Evolutionary conservation across 768 basidiomycete genomes (phyloP).

Genomic region (Agaricus sinodeliciosus): DNA sequence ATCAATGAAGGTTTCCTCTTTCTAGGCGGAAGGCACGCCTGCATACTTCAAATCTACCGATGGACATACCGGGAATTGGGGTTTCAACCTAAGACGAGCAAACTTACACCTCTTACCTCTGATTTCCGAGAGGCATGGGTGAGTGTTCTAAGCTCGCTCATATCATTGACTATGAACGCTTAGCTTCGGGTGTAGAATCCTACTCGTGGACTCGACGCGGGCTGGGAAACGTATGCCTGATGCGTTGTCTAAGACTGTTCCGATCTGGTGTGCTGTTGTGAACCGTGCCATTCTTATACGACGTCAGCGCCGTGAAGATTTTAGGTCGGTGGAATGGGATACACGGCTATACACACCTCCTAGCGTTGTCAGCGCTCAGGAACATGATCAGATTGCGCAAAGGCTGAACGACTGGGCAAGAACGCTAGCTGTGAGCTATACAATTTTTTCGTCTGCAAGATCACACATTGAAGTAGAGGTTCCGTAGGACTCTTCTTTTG

Average conservation of each 20-base stretch:
- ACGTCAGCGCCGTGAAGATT: conserved; percentile 18
- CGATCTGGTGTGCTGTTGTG: conserved; percentile 90
- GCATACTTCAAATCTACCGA: conserved; percentile 94
- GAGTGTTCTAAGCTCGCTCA: conserved; percentile 15
- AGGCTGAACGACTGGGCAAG: conserved; percentile 64
- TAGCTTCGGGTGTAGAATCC: conserved; percentile 39
- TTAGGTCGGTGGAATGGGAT: conserved; percentile 40
- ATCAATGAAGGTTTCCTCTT: background rate
- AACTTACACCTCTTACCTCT: conserved; percentile 74
- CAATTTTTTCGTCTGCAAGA: background rate
- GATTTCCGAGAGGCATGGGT: conserved; percentile 56
- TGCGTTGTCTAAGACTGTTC: conserved; percentile 87
- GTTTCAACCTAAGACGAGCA: conserved; percentile 75
- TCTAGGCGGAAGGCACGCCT: conserved; percentile 28
- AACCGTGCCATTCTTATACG: conserved; percentile 52
- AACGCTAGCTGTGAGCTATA: conserved; percentile 50
- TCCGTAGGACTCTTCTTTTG: conserved; percentile 63
- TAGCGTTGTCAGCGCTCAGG: conserved; percentile 59
- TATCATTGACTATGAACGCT: background rate
- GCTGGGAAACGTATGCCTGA: conserved; percentile 93
- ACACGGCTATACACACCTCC: conserved; percentile 63
- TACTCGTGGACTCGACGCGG: conserved; percentile 90
- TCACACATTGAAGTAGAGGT: background rate
- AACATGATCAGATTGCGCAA: conserved; percentile 72
- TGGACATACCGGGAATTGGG: conserved; percentile 81